These are phyloP conservation scores for Euptelea pleiosperma DNA, from an alignment of 164 flowering plant species.

Conservation along the genomic window DNA sequence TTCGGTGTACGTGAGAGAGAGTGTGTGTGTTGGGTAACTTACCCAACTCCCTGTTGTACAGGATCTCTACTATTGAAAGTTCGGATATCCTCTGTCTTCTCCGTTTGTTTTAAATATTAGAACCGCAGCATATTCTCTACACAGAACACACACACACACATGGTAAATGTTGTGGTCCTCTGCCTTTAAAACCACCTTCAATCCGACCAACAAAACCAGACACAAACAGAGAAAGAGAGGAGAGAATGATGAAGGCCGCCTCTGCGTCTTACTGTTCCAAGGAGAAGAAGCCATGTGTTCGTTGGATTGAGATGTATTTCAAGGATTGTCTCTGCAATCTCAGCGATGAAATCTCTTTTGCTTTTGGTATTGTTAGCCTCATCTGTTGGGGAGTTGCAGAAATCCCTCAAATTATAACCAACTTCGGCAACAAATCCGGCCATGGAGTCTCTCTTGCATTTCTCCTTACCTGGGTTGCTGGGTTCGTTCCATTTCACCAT, in stretches of 20 bases:
- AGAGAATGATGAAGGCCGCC: conserved; percentile 8
- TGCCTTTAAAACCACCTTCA: neutral
- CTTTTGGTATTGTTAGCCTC: conserved; percentile 54
- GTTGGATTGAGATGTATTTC: conserved; percentile 65
- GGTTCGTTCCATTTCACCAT: conserved; percentile 31
- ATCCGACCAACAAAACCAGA: neutral
- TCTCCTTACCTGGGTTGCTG: conserved; percentile 84
- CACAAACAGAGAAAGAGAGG: conserved; percentile 11
- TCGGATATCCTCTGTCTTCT: too few relatives aligned
- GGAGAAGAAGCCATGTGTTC: conserved; percentile 59
- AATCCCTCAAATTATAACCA: conserved; percentile 90
- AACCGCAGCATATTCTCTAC: conserved; percentile 5
- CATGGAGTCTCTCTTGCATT: conserved; percentile 85
- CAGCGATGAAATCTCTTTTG: conserved; percentile 62
- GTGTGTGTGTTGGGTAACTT: too few relatives aligned
- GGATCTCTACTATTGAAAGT: too few relatives aligned
- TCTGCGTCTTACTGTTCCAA: conserved; percentile 37
- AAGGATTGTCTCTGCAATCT: conserved; percentile 75
- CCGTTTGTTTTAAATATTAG: too few relatives aligned
- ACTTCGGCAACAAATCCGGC: conserved; percentile 72
- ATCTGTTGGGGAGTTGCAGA: conserved; percentile 88
- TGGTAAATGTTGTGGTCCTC: neutral
- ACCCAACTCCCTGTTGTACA: too few relatives aligned
- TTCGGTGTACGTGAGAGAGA: too few relatives aligned
- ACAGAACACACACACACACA: too few relatives aligned